phyloP scores from a whole-genome alignment of 495 filamentous ascomycete species.

The Penicillium angulare region DNA sequence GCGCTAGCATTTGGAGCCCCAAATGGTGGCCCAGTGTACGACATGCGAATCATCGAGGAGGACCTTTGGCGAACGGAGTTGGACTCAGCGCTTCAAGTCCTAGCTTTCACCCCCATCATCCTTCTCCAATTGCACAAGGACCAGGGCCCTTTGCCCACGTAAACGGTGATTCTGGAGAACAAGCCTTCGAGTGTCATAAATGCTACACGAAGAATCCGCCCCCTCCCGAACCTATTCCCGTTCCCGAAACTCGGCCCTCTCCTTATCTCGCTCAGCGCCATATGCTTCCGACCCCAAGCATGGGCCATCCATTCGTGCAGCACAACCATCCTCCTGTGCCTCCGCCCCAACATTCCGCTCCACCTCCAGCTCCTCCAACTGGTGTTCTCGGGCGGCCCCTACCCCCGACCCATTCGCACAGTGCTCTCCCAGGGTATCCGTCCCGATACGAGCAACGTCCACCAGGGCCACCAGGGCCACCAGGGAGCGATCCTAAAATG shows the following conservation, averaged over 20 bases:
- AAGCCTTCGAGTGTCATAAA: conserved; percentile 49
- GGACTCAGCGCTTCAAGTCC: conserved; percentile 14
- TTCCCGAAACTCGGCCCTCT: conserved; percentile 37
- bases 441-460: conserved; percentile 37
- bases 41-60: conserved; percentile 23
- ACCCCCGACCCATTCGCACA: conserved; percentile 25
- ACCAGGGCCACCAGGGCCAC: no score
- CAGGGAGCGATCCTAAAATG: conserved; percentile 21
- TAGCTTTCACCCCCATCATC: neutral
- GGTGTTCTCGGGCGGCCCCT: conserved; percentile 34
- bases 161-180: conserved; percentile 30
- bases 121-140: conserved; percentile 15
- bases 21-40: conserved; percentile 43
- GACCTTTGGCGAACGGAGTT: conserved; percentile 34
- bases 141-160: conserved; percentile 26
- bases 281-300: conserved; percentile 34
- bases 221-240: conserved; percentile 9
- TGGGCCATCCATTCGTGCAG: conserved; percentile 30
- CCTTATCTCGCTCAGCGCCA: conserved; percentile 33
- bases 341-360: neutral
- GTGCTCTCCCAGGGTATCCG: conserved; percentile 17
- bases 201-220: conserved; percentile 47
- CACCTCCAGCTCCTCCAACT: conserved; percentile 14
- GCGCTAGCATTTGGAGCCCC: conserved; percentile 39
- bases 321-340: conserved; percentile 28